Evolutionary conservation across 2,329 filamentous ascomycete genomes (phyloP), one percentile per base, ranked within the genome.

Genomic region (Davidsoniella neocaledoniae): DNA sequence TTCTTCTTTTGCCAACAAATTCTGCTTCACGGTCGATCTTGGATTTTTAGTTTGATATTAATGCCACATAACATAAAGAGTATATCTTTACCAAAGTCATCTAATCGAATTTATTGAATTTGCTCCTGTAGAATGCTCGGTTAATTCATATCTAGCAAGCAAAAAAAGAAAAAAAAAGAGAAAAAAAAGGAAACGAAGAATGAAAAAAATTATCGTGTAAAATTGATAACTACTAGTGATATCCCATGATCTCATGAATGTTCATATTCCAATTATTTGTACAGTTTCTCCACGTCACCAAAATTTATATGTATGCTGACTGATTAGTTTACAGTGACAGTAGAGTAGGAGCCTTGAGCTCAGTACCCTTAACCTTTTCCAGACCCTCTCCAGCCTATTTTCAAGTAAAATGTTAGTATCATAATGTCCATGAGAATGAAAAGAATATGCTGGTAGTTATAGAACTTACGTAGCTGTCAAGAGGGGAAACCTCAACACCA

Each of bases 401-500:
- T 33, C 10, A 4, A 33, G 26, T 33, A 10, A 8, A 33, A 2
- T 33, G 7, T 33, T 33, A 33, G 54, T 55, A 43, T 14, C 23
- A 26, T 46, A 14, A 21, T 37, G 37, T 17, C 14, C 2, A 23
- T 46, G 33, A 3, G 42, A 55, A 61, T 54, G 61, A 57, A 39
- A 55, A n/a, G 39, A 42, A 19, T 36, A 21, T 21, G 4, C 21
- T 3, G 21, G 21, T 43, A 10, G 2, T 12, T 53, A 21, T 21
- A 21, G 21, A 43, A 83, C 86, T 78, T 77, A 93, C 87, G 63
- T 98, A 98, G 76, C 87, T 95, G 62, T 93, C 83, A 59, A 94
- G 69, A 37, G 91, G 91, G 49, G 87, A 94, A 16, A 98, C 79
- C 64, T 98, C 91, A 36, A 98, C 73, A 37, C 91, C 90, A 36